phyloP scores from a whole-genome alignment of 768 basidiomycete genomes.

The Tylopilus sp. region DNA sequence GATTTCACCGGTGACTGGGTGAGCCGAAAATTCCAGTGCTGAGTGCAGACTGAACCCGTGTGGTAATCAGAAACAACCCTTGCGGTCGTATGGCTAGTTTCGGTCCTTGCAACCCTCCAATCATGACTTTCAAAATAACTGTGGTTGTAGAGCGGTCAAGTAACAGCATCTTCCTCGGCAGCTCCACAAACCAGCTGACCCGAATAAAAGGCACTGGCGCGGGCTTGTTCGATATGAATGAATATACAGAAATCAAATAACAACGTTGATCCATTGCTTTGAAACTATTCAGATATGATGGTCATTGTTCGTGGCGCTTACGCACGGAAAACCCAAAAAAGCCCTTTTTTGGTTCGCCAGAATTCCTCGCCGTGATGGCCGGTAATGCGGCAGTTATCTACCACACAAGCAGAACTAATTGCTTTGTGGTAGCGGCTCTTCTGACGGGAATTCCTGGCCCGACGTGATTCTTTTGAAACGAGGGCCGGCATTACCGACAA shows the following conservation, averaged over 20 bases:
- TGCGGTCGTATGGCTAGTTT: not conserved
- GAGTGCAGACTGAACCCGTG: not conserved
- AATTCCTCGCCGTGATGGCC: too few relatives aligned
- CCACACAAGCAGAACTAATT: too few relatives aligned
- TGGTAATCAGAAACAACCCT: not conserved
- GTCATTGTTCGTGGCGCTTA: too few relatives aligned
- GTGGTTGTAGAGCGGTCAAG: not conserved
- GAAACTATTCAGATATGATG: too few relatives aligned
- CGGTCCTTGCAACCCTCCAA: not conserved
- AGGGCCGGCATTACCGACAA: too few relatives aligned
- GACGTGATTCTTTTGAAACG: too few relatives aligned
- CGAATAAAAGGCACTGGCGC: not conserved
- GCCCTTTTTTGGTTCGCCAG: too few relatives aligned
- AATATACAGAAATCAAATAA: not conserved
- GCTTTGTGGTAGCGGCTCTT: too few relatives aligned
- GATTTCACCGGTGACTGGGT: slow-evolving; percentile 1
- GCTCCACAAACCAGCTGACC: not conserved
- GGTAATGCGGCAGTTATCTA: too few relatives aligned
- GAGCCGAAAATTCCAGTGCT: not conserved
- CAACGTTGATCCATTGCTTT: too few relatives aligned
- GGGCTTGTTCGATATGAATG: not conserved
- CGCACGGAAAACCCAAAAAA: too few relatives aligned
- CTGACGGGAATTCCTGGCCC: too few relatives aligned
- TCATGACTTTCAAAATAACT: not conserved
- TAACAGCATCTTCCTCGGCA: not conserved